Percentiles rank a stretch among this genome's conserved stretches.
Conservation (phyloP, 2,329 filamentous ascomycete genomes). For the Akanthomyces dipterigenus region DNA sequence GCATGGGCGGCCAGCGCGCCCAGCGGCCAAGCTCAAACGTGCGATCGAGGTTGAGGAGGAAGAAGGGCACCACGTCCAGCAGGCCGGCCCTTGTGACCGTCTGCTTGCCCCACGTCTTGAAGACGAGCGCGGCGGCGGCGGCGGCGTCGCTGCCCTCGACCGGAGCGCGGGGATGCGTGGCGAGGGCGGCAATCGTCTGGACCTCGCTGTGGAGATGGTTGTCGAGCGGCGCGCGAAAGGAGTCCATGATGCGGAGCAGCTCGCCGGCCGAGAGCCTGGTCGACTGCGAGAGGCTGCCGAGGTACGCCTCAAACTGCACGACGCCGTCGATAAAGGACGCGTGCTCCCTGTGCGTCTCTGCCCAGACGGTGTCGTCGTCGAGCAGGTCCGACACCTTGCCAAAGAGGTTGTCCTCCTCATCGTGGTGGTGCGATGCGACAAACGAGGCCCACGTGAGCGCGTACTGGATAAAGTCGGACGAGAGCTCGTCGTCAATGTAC, state of each 20-base stretch:
- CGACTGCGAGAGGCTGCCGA: conserved; percentile 34
- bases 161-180: conserved; percentile 45
- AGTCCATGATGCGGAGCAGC: conserved; percentile 42
- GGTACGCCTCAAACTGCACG: conserved; percentile 45
- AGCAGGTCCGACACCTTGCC: conserved; percentile 47
- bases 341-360: conserved; percentile 48
- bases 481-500: conserved; percentile 43
- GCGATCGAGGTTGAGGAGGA: conserved; percentile 55
- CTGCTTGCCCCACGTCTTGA: conserved; percentile 56
- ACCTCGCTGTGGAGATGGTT: conserved; percentile 52
- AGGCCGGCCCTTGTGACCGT: conserved; percentile 56
- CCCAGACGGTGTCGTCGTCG: conserved; percentile 43
- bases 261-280: conserved; percentile 36
- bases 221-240: conserved; percentile 44
- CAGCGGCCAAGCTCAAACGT: conserved; percentile 53
- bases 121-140: conserved; percentile 39
- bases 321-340: conserved; percentile 46
- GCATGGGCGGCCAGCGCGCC: conserved; percentile 60
- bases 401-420: conserved; percentile 52
- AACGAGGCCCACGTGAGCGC: conserved; percentile 51
- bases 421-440: conserved; percentile 53
- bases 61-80: conserved; percentile 56
- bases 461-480: conserved; percentile 51
- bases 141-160: conserved; percentile 37
- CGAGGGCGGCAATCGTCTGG: conserved; percentile 41